Conservation (phyloP, 345 rosid species). For the Populus tremula region DNA sequence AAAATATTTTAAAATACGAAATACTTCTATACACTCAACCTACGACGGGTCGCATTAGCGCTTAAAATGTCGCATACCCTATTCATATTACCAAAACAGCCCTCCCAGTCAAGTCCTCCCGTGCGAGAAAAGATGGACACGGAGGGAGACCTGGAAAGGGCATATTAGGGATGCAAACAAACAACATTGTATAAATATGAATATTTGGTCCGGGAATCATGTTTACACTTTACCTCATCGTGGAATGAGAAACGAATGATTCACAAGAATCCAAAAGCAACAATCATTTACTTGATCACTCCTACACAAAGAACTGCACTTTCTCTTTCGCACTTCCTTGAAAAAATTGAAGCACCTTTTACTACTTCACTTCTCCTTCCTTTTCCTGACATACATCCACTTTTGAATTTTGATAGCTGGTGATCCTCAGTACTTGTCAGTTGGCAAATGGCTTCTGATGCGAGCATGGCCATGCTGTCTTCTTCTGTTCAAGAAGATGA, state of each 20-base stretch:
- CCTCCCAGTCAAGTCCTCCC: not conserved
- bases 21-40: too few species aligned
- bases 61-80: not conserved
- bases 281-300: not conserved
- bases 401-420: not conserved
- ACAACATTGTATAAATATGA: slow-evolving; percentile 20
- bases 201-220: not conserved
- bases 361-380: not conserved
- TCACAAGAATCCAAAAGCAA: slow-evolving; percentile 26
- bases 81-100: not conserved
- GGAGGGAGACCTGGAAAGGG: slow-evolving; percentile 21
- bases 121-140: too few species aligned
- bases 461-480: slow-evolving; percentile 33
- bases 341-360: not conserved
- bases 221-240: slow-evolving; percentile 26
- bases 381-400: not conserved
- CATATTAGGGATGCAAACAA: not conserved
- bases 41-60: not conserved
- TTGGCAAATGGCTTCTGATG: slow-evolving; percentile 47
- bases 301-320: not conserved
- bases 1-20: too few species aligned
- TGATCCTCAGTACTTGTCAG: not conserved
- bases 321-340: not conserved
- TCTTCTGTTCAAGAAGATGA: slow-evolving; percentile 25
- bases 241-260: slow-evolving; percentile 19